phyloP scores from a whole-genome alignment of 2,329 filamentous ascomycete genomes.

The Aureobasidium sp. region DNA sequence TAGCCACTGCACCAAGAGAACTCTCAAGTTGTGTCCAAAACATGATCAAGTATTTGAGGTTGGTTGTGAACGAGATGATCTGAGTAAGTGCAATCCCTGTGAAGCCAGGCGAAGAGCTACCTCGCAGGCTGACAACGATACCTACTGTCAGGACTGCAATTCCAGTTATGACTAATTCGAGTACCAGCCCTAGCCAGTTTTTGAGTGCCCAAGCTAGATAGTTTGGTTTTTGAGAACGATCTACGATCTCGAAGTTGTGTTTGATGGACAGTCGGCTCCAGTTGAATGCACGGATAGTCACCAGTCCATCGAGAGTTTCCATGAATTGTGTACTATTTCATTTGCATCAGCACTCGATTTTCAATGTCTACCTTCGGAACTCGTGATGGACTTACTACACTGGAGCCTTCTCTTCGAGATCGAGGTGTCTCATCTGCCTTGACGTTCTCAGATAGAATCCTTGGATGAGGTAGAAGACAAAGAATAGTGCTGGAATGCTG shows the following conservation, averaged over 20 bases:
- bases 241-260: conserved; percentile 33
- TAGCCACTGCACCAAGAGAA: conserved; percentile 46
- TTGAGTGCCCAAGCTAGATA: conserved; percentile 41
- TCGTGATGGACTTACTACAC: conserved; percentile 29
- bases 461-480: conserved; percentile 37
- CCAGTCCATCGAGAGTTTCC: conserved; percentile 42
- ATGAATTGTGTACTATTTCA: conserved; percentile 38
- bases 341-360: neutral
- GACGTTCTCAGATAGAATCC: conserved; percentile 43
- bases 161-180: conserved; percentile 34
- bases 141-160: conserved; percentile 28
- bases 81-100: conserved; percentile 47
- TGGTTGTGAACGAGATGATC: conserved; percentile 46
- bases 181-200: conserved; percentile 36
- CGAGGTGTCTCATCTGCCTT: conserved; percentile 44
- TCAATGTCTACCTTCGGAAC: no score
- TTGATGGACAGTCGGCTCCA: conserved; percentile 38
- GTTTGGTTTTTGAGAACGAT: conserved; percentile 37
- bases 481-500: conserved; percentile 33
- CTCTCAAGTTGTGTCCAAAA: conserved; percentile 52
- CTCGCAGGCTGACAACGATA: conserved; percentile 28
- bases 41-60: conserved; percentile 40
- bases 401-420: conserved; percentile 45
- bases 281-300: conserved; percentile 46
- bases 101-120: conserved; percentile 41